Conservation (phyloP, 1,139 yeast species). For the Geotrichum aggregatum region DNA sequence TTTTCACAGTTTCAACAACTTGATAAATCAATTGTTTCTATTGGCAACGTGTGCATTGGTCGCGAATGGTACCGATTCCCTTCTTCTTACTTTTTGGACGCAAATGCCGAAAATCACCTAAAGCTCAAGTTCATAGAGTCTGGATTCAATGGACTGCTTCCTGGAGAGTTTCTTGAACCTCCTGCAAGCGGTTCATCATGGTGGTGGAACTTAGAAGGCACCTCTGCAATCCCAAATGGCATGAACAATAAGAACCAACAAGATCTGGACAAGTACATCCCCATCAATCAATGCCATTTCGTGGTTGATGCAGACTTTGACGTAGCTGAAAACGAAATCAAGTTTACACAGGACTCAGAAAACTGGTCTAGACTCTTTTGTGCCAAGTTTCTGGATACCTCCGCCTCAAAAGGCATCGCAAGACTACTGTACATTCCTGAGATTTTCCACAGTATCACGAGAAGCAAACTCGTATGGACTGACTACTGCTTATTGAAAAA, state of each 20-base stretch:
- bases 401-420: slow-evolving; percentile 41
- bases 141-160: slow-evolving; percentile 82
- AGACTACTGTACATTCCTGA: slow-evolving; percentile 41
- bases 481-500: slow-evolving; percentile 33
- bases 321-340: slow-evolving; percentile 29
- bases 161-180: slow-evolving; percentile 72
- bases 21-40: background rate
- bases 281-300: slow-evolving; percentile 35
- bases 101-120: slow-evolving; percentile 37
- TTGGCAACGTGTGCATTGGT: slow-evolving; percentile 68
- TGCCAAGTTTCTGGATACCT: slow-evolving; percentile 38
- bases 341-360: slow-evolving; percentile 27
- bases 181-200: slow-evolving; percentile 11
- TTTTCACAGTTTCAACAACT: slow-evolving; percentile 25
- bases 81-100: slow-evolving; percentile 73
- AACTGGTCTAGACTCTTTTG: slow-evolving; percentile 39
- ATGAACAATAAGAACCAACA: slow-evolving; percentile 70
- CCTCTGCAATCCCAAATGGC: slow-evolving; percentile 49
- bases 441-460: slow-evolving; percentile 25
- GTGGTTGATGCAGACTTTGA: slow-evolving; percentile 35
- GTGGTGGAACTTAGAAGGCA: slow-evolving; percentile 35
- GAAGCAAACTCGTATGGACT: slow-evolving; percentile 29
- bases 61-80: slow-evolving; percentile 96
- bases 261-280: slow-evolving; percentile 31
- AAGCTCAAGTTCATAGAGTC: slow-evolving; percentile 66